Evolutionary conservation across 257 asterid genomes (phyloP).

Genomic region (Datura wrightii): DNA sequence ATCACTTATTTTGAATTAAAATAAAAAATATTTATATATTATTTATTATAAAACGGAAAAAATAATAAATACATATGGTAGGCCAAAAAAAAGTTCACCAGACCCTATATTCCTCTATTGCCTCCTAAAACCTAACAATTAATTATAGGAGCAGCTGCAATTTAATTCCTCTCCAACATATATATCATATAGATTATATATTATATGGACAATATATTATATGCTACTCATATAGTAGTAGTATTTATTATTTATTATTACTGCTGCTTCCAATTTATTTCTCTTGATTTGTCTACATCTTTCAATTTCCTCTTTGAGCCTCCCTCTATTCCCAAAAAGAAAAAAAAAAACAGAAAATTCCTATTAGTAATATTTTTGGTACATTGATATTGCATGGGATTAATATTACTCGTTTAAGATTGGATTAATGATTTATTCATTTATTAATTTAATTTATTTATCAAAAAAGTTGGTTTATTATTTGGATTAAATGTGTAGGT

Average conservation of each 20-base stretch:
- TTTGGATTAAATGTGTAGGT: not conserved
- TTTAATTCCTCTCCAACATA: conserved; percentile 6
- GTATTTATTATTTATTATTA: not conserved
- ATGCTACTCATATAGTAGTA: no score
- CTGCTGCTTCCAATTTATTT: not conserved
- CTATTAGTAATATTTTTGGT: not conserved
- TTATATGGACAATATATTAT: not conserved
- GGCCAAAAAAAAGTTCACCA: not conserved
- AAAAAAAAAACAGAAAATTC: no score
- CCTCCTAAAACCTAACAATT: conserved; percentile 22
- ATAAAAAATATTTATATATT: no score
- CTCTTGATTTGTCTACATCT: not conserved
- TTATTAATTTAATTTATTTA: not conserved
- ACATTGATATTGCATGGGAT: not conserved
- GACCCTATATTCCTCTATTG: conserved; percentile 14
- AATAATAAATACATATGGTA: not conserved
- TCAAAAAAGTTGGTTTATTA: not conserved
- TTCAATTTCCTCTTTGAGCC: not conserved
- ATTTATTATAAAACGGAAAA: not conserved
- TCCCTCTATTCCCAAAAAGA: not conserved
- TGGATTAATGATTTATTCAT: not conserved
- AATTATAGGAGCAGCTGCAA: conserved; percentile 9
- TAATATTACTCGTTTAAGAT: not conserved
- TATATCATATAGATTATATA: not conserved
- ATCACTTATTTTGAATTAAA: no score